These are phyloP conservation scores for Diaporthe australafricana DNA, from an alignment of 2,329 filamentous ascomycete species.

Conservation along the genomic window DNA sequence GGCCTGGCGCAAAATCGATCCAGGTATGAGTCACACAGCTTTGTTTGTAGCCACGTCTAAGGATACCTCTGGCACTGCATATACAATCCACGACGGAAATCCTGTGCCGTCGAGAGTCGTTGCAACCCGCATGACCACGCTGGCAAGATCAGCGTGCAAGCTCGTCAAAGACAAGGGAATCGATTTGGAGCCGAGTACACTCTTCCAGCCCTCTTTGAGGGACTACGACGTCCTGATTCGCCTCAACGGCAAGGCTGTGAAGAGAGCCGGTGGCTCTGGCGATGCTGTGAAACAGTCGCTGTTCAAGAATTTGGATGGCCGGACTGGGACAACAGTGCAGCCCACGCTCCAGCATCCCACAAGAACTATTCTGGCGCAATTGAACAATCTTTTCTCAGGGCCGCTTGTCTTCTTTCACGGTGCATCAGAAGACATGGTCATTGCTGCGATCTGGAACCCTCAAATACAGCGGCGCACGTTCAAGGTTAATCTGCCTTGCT, in stretches of 20 bases:
- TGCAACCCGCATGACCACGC: slow-evolving; percentile 82
- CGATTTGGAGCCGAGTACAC: slow-evolving; percentile 63
- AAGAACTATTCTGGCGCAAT: slow-evolving; percentile 72
- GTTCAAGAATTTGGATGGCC: slow-evolving; percentile 85
- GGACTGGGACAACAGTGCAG: slow-evolving; percentile 56
- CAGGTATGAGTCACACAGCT: slow-evolving; percentile 84
- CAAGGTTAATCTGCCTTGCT: slow-evolving; percentile 78
- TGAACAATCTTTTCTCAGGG: slow-evolving; percentile 74
- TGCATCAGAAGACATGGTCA: slow-evolving; percentile 62
- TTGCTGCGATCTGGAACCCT: slow-evolving; percentile 71
- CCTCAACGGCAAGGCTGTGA: slow-evolving; percentile 68
- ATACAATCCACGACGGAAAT: slow-evolving; percentile 72
- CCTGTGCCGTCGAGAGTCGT: slow-evolving; percentile 79
- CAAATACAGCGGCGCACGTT: slow-evolving; percentile 68
- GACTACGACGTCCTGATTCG: slow-evolving; percentile 92
- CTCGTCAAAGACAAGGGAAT: slow-evolving; percentile 66
- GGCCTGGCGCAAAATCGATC: slow-evolving; percentile 89
- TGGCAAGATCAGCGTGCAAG: slow-evolving; percentile 81
- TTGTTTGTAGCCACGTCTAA: slow-evolving; percentile 85
- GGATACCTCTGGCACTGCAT: slow-evolving; percentile 82
- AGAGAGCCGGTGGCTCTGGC: slow-evolving; percentile 49
- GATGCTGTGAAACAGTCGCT: slow-evolving; percentile 55
- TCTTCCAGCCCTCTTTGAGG: slow-evolving; percentile 79
- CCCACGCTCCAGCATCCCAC: slow-evolving; percentile 71
- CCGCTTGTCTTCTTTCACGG: slow-evolving; percentile 86